Evolutionary conservation across 139 green algal species (phyloP).

Genomic region (Tetraselmis chui): DNA sequence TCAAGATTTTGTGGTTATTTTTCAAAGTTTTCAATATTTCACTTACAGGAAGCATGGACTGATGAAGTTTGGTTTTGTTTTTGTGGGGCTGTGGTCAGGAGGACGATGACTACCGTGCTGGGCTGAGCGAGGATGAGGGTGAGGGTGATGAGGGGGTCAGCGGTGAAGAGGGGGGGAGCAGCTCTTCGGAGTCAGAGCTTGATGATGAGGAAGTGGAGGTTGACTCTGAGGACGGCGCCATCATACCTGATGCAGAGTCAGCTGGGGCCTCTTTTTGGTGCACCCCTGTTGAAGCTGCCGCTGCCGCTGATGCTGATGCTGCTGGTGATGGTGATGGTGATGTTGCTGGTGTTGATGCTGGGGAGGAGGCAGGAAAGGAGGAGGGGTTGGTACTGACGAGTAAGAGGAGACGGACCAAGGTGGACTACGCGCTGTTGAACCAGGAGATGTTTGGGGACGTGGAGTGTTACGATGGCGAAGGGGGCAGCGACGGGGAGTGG

Average conservation of each 20-base stretch:
- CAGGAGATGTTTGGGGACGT: background rate
- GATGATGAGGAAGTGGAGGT: background rate
- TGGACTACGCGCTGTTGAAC: background rate
- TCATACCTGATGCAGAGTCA: background rate
- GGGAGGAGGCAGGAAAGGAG: background rate
- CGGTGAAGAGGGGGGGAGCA: background rate
- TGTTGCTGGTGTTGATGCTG: too few species aligned
- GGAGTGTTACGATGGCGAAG: background rate
- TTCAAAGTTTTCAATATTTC: too few species aligned
- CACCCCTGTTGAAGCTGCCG: too few species aligned
- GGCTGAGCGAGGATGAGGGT: background rate
- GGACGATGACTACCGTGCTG: background rate
- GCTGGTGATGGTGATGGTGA: too few species aligned
- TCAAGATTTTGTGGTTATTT: too few species aligned
- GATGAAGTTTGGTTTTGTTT: too few species aligned
- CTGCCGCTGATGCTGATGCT: too few species aligned
- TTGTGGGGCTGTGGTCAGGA: too few species aligned
- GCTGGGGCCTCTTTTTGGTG: too few species aligned
- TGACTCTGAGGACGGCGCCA: background rate
- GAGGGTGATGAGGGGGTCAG: background rate
- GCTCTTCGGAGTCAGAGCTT: too few species aligned
- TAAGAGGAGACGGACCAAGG: background rate
- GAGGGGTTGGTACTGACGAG: background rate
- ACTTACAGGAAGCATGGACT: too few species aligned
- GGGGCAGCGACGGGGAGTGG: background rate